A percentile compares a stretch with the other conserved stretches of the same genome.
Evolutionary conservation across 202 grass and related monocot species (phyloP).

Genomic region (Setaria viridis): DNA sequence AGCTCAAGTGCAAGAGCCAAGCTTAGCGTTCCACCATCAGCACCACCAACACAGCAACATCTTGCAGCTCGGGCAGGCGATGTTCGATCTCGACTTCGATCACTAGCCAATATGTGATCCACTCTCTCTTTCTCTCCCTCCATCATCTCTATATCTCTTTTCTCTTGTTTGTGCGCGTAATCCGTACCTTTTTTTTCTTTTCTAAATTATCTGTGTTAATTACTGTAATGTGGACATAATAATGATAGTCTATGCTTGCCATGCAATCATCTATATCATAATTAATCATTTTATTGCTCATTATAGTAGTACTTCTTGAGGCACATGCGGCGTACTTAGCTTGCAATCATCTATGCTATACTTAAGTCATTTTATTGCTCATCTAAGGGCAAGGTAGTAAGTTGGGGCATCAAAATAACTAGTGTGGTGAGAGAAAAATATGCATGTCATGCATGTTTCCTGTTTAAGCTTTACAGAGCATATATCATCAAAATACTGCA

Average conservation of each 20-base stretch:
- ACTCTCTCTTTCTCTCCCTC: conserved; percentile 6
- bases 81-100: conserved; percentile 71
- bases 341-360: conserved; percentile 1
- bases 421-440: not conserved
- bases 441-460: too few species aligned
- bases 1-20: conserved; percentile 58
- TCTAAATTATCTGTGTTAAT: conserved; percentile 49
- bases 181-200: conserved; percentile 12
- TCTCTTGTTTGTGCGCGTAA: conserved; percentile 24
- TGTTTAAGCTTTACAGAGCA: too few species aligned
- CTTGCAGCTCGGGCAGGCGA: conserved; percentile 69
- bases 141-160: not conserved
- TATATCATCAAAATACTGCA: too few species aligned
- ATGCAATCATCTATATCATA: not conserved
- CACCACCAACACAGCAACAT: conserved; percentile 65
- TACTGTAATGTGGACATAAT: conserved; percentile 57
- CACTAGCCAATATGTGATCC: conserved; percentile 55
- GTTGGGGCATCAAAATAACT: not conserved
- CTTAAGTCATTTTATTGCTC: not conserved
- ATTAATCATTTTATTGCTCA: not conserved
- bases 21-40: conserved; percentile 56
- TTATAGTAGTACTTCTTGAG: not conserved
- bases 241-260: conserved; percentile 54
- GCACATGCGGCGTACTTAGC: not conserved
- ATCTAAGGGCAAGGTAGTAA: not conserved